phyloP scores from a whole-genome alignment of 2,329 filamentous ascomycete genomes.

The Colletotrichum sp. region DNA sequence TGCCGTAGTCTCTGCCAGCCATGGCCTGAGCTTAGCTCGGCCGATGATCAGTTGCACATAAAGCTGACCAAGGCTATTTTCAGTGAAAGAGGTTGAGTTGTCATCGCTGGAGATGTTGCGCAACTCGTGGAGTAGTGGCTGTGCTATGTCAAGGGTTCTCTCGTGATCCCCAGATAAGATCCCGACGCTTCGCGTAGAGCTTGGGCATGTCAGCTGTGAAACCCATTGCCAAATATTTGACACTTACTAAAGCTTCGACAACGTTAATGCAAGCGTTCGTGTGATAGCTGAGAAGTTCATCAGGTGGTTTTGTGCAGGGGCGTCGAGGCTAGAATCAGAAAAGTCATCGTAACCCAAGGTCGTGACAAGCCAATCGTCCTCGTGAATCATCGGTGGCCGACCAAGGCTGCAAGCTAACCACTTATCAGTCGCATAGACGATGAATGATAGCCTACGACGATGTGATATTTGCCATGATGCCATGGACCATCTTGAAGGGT shows the following conservation, averaged over 20 bases:
- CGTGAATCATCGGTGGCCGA: constrained; percentile 12
- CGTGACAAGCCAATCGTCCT: background rate
- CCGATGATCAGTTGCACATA: background rate
- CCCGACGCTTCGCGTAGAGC: background rate
- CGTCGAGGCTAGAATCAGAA: background rate
- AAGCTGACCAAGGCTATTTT: background rate
- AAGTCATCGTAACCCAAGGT: background rate
- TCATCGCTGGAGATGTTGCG: background rate
- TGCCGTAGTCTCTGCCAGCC: background rate
- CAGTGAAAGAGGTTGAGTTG: background rate
- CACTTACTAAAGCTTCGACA: background rate
- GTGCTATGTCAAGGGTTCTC: background rate
- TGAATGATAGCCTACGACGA: constrained; percentile 19
- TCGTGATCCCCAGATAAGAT: background rate
- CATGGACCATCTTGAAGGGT: constrained; percentile 21
- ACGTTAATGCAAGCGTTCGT: background rate
- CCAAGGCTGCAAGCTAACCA: constrained; percentile 23
- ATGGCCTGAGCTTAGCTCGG: background rate
- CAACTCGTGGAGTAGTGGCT: background rate
- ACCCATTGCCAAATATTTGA: background rate
- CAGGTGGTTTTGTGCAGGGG: background rate
- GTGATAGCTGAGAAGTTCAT: background rate
- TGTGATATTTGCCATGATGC: constrained; percentile 11
- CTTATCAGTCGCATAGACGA: constrained; percentile 21
- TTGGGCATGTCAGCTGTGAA: background rate